Conservation (phyloP, 2,329 filamentous ascomycete species). For the Paracoccidioides lutzii region DNA sequence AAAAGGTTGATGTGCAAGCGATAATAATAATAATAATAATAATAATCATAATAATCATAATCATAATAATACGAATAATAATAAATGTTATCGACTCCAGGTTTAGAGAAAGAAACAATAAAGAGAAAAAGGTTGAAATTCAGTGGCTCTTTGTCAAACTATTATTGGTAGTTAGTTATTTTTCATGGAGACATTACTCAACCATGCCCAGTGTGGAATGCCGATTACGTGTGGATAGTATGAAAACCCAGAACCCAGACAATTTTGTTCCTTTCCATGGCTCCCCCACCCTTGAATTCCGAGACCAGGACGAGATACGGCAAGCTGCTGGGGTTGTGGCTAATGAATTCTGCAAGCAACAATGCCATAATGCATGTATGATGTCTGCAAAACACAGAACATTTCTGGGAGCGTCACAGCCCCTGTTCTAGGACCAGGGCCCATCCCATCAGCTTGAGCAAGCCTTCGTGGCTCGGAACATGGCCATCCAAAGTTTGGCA, state of each 20-base stretch:
- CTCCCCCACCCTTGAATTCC: constrained; percentile 1
- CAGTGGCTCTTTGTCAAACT: background rate
- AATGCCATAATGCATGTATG: constrained; percentile 1
- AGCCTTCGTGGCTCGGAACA: background rate
- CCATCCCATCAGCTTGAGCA: background rate
- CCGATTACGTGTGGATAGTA: constrained; percentile 1
- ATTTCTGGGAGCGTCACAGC: constrained; percentile 1
- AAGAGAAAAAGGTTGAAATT: too few relatives aligned
- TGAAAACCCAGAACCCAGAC: background rate
- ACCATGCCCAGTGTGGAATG: background rate
- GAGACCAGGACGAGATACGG: constrained; percentile 1
- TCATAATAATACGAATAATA: too few relatives aligned
- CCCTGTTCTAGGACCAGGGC: constrained; percentile 1
- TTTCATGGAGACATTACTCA: background rate
- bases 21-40: background rate
- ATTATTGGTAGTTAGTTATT: background rate
- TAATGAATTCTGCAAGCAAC: constrained; percentile 1
- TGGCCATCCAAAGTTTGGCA: background rate
- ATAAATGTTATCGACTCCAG: background rate
- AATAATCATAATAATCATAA: too few relatives aligned
- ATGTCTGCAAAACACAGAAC: constrained; percentile 2
- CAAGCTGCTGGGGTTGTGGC: background rate
- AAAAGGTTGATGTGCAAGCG: background rate
- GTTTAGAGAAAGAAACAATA: background rate
- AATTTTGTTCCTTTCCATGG: background rate